These are phyloP conservation scores for Primulina huaijiensis DNA, from an alignment of 257 asterid species.

Conservation along the genomic window DNA sequence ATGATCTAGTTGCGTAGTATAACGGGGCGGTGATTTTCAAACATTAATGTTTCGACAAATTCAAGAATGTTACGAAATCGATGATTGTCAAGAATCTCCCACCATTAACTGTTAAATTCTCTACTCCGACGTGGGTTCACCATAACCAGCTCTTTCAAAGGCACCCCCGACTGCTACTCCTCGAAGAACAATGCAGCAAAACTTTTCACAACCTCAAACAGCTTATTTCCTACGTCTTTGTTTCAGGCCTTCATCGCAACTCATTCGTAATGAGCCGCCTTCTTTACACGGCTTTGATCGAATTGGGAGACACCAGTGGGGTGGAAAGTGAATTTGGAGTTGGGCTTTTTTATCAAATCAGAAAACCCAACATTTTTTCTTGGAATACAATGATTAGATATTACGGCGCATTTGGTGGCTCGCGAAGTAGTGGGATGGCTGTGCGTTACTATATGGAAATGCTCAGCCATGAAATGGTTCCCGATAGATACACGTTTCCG, in stretches of 20 bases:
- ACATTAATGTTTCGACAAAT: too few species aligned
- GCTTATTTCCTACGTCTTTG: slow-evolving; percentile 33
- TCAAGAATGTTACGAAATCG: too few species aligned
- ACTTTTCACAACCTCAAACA: slow-evolving; percentile 34
- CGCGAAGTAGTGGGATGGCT: slow-evolving; percentile 15
- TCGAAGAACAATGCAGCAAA: slow-evolving; percentile 30
- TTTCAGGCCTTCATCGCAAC: slow-evolving; percentile 51
- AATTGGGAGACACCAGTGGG: slow-evolving; percentile 8
- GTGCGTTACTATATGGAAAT: slow-evolving; percentile 30
- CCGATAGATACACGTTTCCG: slow-evolving; percentile 47
- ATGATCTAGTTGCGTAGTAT: too few species aligned
- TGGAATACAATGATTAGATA: slow-evolving; percentile 55
- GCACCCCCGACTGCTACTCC: slow-evolving; percentile 41
- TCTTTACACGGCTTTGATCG: slow-evolving; percentile 34
- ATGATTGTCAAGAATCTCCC: too few species aligned
- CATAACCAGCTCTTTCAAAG: slow-evolving; percentile 45
- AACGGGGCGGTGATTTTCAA: too few species aligned
- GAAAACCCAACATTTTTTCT: slow-evolving; percentile 42
- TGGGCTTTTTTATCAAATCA: slow-evolving; percentile 32
- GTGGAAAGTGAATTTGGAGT: slow-evolving; percentile 30
- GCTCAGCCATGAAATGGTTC: slow-evolving; percentile 28
- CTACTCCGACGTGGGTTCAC: slow-evolving; percentile 34
- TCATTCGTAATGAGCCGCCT: slow-evolving; percentile 48
- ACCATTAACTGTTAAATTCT: background rate
- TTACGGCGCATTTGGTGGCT: slow-evolving; percentile 28